Evolutionary conservation across 163 green algal species (phyloP), one percentile per base, ranked within the genome.

Genomic region (Prototheca wickerhamii): DNA sequence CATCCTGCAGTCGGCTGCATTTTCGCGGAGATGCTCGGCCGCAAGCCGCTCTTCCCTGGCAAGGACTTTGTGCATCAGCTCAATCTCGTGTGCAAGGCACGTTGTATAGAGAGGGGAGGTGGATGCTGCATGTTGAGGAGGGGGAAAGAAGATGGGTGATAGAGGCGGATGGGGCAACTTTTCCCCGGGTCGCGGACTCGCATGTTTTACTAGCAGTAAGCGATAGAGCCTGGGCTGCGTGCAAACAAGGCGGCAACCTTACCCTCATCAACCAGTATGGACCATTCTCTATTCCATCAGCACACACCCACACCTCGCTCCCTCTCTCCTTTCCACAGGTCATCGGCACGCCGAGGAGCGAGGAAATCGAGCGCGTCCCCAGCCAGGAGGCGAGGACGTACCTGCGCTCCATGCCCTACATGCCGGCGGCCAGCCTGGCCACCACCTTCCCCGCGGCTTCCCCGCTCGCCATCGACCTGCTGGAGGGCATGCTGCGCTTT

Each of bases 31-130:
- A 83, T 99, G 70, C 75, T 99, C 56, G 81, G 82, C 23, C 78
- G 93, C 54, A 92, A 90, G 73, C 89, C 93, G 34, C 82, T 99
- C 21, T 97, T 98, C 71, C 86, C 89, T 1, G 93, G 93, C 34
- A 95, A 91, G 75, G 91, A 98, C 76, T 97, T 96, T 73, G 86
- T 99, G 42, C 85, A 99, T 70, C 93, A 98, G 83, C 81, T 98
- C 43, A 29, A 26, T 3, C 40, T 46, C 26, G 26, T 65, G 26
- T 61, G 55, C 55, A 44, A 44, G 32, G n/a, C n/a, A n/a, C n/a
- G n/a, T n/a, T n/a, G n/a, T n/a, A n/a, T n/a, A n/a, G n/a, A 46
- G 40, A 15, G 40, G 40, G 40, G 40, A 46, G 10, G 40, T 10
- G 10, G 40, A 10, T 46, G 10, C 40, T 46, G 40, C 40, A 23